Percentiles rank a stretch among this genome's conserved stretches.
These are phyloP conservation scores for Phytopythium cucurbitacearum DNA, from an alignment of 352 stramenopile species.

Conservation along the genomic window DNA sequence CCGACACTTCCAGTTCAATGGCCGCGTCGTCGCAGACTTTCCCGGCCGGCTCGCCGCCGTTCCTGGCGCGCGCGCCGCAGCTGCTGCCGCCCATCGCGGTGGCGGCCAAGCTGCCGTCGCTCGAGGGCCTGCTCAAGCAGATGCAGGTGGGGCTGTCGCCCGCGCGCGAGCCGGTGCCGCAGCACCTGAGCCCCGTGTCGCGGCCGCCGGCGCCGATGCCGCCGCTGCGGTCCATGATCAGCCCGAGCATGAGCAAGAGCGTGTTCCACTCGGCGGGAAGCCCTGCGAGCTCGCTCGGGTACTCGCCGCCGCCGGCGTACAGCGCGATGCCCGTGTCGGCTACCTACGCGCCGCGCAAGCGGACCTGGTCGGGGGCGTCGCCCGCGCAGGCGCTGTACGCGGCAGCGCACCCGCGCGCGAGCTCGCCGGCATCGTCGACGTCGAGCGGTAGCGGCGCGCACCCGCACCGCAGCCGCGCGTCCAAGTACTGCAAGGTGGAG, in stretches of 20 bases:
- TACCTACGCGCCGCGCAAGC: conserved; percentile 22
- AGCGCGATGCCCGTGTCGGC: conserved; percentile 13
- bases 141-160: conserved; percentile 38
- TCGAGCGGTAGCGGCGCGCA: conserved; percentile 8
- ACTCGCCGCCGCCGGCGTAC: conserved; percentile 10
- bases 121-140: conserved; percentile 60
- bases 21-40: conserved; percentile 11
- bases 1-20: conserved; percentile 17
- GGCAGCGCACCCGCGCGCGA: conserved; percentile 10
- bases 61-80: conserved; percentile 18
- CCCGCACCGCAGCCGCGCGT: conserved; percentile 60
- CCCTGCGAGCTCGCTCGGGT: conserved; percentile 11
- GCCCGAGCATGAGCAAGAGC: conserved; percentile 32
- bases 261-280: conserved; percentile 9
- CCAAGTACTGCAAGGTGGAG: conserved; percentile 85
- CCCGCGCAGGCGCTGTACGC: conserved; percentile 3
- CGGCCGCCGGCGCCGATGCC: conserved; percentile 27
- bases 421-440: conserved; percentile 11
- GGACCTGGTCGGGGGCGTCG: conserved; percentile 22
- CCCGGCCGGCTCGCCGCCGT: conserved; percentile 19
- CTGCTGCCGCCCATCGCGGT: conserved; percentile 23
- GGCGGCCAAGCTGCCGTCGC: conserved; percentile 53
- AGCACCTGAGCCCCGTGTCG: conserved; percentile 25
- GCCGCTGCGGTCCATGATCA: conserved; percentile 53
- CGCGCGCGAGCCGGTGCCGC: conserved; percentile 7